phyloP scores from a whole-genome alignment of 2,329 filamentous ascomycete species.

The Neurospora sp. region DNA sequence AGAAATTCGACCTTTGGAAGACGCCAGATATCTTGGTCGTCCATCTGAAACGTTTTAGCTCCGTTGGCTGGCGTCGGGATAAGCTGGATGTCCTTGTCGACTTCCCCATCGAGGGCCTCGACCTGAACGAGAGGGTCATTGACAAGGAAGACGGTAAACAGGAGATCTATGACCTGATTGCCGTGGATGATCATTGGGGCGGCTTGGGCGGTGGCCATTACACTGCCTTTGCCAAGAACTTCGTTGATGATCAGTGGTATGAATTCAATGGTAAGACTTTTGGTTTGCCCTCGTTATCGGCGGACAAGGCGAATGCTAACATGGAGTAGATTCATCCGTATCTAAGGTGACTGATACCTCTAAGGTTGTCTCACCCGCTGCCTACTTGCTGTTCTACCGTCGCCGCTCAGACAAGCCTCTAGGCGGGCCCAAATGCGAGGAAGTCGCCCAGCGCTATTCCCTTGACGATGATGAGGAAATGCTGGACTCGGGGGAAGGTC shows the following conservation, averaged over 20 bases:
- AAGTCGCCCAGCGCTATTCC: slow-evolving; percentile 57
- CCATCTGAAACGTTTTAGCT: slow-evolving; percentile 92
- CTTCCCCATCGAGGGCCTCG: slow-evolving; percentile 80
- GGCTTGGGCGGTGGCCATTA: slow-evolving; percentile 93
- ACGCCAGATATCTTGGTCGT: slow-evolving; percentile 90
- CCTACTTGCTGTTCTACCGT: slow-evolving; percentile 94
- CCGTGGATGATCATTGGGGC: slow-evolving; percentile 91
- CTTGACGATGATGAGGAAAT: slow-evolving; percentile 39
- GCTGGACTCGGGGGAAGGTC: slow-evolving; percentile 63
- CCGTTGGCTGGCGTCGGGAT: slow-evolving; percentile 69
- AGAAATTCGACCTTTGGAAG: slow-evolving; percentile 97
- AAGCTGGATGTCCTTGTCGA: slow-evolving; percentile 89
- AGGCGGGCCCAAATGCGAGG: slow-evolving; percentile 65
- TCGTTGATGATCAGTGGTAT: slow-evolving; percentile 83
- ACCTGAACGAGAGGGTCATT: slow-evolving; percentile 71
- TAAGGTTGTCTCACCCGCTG: slow-evolving; percentile 61
- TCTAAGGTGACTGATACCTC: slow-evolving; percentile 49
- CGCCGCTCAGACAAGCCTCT: slow-evolving; percentile 68
- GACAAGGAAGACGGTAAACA: slow-evolving; percentile 72
- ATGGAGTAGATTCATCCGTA: slow-evolving; percentile 60
- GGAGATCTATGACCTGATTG: slow-evolving; percentile 86
- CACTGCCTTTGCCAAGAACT: slow-evolving; percentile 89
- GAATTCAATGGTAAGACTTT: slow-evolving; percentile 77
- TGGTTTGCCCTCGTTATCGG: neutral
- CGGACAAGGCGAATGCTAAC: slow-evolving; percentile 28